Evolutionary conservation across 208 protist genomes (phyloP).

Genomic region (Zelonia costaricensis): DNA sequence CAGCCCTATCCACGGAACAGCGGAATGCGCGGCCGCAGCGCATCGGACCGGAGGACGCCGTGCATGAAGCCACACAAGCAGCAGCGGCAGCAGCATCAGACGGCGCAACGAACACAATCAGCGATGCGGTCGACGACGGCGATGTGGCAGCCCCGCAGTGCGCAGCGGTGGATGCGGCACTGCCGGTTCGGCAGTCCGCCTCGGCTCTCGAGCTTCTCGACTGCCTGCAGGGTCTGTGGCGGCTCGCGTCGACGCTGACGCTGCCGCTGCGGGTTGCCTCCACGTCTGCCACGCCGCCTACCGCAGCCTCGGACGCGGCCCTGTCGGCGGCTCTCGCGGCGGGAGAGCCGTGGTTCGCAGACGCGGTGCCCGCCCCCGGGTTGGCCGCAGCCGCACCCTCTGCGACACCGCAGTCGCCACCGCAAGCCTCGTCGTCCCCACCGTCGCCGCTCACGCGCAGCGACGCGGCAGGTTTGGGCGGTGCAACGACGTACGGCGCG

Average conservation of each 20-base stretch:
- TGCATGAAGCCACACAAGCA: no score
- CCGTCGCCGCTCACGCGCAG: no score
- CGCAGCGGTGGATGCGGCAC: background rate
- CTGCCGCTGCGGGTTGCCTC: slow-evolving; percentile 18
- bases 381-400: background rate
- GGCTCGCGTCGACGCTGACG: slow-evolving; percentile 11
- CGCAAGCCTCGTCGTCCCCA: background rate
- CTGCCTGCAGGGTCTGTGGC: slow-evolving; percentile 9
- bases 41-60: no score
- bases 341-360: slow-evolving; percentile 1
- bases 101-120: no score
- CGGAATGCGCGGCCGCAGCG: no score
- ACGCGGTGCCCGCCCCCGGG: no score
- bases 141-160: no score
- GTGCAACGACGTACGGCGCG: slow-evolving; percentile 1
- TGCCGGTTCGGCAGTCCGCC: background rate
- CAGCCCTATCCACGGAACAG: no score
- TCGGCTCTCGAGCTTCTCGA: background rate
- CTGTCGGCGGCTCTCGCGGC: background rate
- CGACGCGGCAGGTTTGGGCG: background rate
- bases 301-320: background rate
- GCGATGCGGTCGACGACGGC: no score
- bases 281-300: slow-evolving; percentile 3
- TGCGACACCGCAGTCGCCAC: background rate
- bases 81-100: no score